These are phyloP conservation scores for Claviceps humidiphila DNA, from an alignment of 2,329 filamentous ascomycete genomes.

Conservation along the genomic window DNA sequence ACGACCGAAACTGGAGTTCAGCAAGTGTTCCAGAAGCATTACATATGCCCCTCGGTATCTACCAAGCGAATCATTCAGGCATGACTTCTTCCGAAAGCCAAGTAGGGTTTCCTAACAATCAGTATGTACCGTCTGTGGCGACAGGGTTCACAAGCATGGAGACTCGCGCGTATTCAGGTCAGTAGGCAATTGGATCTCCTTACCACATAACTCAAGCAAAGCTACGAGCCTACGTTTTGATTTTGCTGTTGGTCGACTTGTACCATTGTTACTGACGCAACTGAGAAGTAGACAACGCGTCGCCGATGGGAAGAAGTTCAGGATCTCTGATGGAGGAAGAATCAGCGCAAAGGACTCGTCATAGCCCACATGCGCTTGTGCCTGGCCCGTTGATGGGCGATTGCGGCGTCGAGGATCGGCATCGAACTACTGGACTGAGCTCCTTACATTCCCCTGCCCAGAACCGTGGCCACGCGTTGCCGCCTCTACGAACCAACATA, in stretches of 20 bases:
- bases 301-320: conserved; percentile 24
- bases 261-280: not conserved
- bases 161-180: conserved; percentile 38
- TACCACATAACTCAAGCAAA: not conserved
- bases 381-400: conserved; percentile 33
- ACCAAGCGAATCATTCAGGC: not conserved
- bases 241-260: not conserved
- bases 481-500: conserved; percentile 9
- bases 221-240: no score
- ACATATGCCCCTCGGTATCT: not conserved
- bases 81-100: conserved; percentile 34
- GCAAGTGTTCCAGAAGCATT: not conserved
- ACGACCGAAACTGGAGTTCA: conserved; percentile 1
- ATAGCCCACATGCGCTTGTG: conserved; percentile 36
- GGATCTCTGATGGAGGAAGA: conserved; percentile 24
- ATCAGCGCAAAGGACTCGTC: conserved; percentile 29
- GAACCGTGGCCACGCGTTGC: conserved; percentile 31
- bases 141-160: conserved; percentile 35
- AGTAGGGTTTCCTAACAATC: conserved; percentile 7
- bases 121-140: conserved; percentile 20
- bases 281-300: not conserved
- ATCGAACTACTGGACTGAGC: conserved; percentile 19
- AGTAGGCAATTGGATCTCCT: conserved; percentile 11
- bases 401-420: conserved; percentile 17
- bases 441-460: conserved; percentile 24